Base-by-base conservation (phyloP, 208 protist species). In the Acanthamoeba lenticulata region DNA sequence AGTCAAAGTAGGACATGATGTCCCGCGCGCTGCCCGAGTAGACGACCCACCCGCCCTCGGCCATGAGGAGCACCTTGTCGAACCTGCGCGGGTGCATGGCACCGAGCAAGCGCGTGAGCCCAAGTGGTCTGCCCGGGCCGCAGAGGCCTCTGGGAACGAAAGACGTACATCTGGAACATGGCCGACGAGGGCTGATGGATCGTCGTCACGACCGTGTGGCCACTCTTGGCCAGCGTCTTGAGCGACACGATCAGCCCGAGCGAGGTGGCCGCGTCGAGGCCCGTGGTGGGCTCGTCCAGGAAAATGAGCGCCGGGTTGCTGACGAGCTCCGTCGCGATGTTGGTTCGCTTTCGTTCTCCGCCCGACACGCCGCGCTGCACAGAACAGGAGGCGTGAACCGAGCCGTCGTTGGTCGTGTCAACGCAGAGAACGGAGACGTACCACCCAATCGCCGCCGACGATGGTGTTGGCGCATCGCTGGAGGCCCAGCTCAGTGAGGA, bases 131-230 rank as follows among this genome's bases (percentile, higher is more conserved):
- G n/a, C n/a, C n/a, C n/a, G n/a, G n/a, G n/a, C n/a, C n/a, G n/a
- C n/a, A n/a, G n/a, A n/a, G n/a, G n/a, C n/a, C n/a, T n/a, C n/a
- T n/a, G n/a, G n/a, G n/a, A n/a, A n/a, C n/a, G n/a, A n/a, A n/a
- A n/a, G n/a, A n/a, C n/a, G 86, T 47, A 96, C 11, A 94, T 88
- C 13, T n/a, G 34, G 24, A 95, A 96, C 21, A 98, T 96, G 79
- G 98, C 97, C 24, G 97, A 96, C 7, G 96, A 97, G 29, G 98
- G 98, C 96, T 99, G 98, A 92, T 99, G 98, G 94, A 99, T 98
- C 34, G 98, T 99, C 94, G 97, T 97, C 42, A 99, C 62, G 15
- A 96, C 93, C 5, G 93, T 94, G 98, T 98, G 72, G 97, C 95
- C 97, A 97, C 42, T 95, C 93, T 55, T 94, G 77, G 98, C 95